Base-by-base conservation (phyloP, 1,139 yeast genomes). In the Kluyveromyces marxianus region DNA sequence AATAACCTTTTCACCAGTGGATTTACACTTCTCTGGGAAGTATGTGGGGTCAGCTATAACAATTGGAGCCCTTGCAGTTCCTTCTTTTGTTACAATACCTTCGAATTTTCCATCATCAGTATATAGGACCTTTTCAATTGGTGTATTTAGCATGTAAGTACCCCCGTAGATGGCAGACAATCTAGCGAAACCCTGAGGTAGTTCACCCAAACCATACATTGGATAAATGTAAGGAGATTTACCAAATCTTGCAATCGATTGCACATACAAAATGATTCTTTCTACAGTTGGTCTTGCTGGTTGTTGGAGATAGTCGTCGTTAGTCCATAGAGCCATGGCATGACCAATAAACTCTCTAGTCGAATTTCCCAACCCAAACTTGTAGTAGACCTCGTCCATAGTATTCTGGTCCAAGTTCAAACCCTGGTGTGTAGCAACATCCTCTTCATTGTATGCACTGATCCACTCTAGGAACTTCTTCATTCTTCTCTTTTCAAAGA, bases 41-140 rank as follows among this genome's bases (percentile, higher is more conserved):
- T 92, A 92, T 14, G 98, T 92, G 49, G 99, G 99, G 66, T 92
- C 99, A 33, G 97, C 97, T 70, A 92, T 89, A 37, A 92, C 95
- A 52, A 89, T 73, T 54, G 96, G 96, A 1, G 98, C 96, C 60
- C 78, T 83, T 31, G 96, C 97, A 37, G 76, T 76, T 54, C 96
- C 97, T 58, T 89, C 95, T 52, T 90, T 94, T 44, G 97, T 85
- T 56, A 80, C 78, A 46, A 92, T 95, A 46, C 97, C 97, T 35
- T 76, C 74, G 56, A 89, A 89, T 62, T 81, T 83, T 43, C 82
- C 84, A 30, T 79, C 80, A 25, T 76, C 81, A 44, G 76, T 81
- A 64, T 83, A 89, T 45, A 84, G 75, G 30, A 89, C 76, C 67
- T 90, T 96, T 52, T 92, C 96, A 52, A 94, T 82, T 45, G 97